Percentiles rank a stretch among this genome's conserved stretches.
Evolutionary conservation across 352 stramenopile species (phyloP).

Genomic region (Phytophthora pseudosyringae): DNA sequence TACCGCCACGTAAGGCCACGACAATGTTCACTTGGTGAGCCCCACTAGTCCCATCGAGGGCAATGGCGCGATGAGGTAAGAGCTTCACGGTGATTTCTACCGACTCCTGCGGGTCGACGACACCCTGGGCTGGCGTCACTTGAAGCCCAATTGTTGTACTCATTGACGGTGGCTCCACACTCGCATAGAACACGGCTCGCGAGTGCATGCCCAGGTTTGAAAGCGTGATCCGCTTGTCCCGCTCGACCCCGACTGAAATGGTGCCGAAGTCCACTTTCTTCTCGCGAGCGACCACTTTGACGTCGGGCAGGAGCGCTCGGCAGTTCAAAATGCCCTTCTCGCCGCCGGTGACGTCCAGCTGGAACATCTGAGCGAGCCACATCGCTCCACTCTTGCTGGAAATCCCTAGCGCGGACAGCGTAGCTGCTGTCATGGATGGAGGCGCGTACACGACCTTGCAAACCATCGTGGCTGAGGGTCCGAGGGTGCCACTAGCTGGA

Average conservation of each 20-base stretch:
- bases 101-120: constrained; percentile 57
- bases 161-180: constrained; percentile 54
- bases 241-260: constrained; percentile 79
- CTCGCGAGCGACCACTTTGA: constrained; percentile 63
- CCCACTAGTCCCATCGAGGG: constrained; percentile 53
- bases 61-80: constrained; percentile 54
- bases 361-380: constrained; percentile 54
- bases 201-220: constrained; percentile 39
- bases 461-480: constrained; percentile 35
- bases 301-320: constrained; percentile 56
- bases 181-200: constrained; percentile 61
- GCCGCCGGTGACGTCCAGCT: constrained; percentile 63
- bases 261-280: constrained; percentile 87
- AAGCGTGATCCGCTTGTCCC: constrained; percentile 59
- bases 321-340: constrained; percentile 53
- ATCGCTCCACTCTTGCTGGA: constrained; percentile 18
- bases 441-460: constrained; percentile 72
- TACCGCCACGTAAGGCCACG: constrained; percentile 66
- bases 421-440: constrained; percentile 18
- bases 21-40: constrained; percentile 49
- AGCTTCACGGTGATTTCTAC: constrained; percentile 64
- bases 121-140: constrained; percentile 48
- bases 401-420: constrained; percentile 16
- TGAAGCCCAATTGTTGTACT: constrained; percentile 47
- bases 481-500: constrained; percentile 48